Base-by-base conservation (phyloP, 75 land plant species). In the Selaginella tamariscina region DNA sequence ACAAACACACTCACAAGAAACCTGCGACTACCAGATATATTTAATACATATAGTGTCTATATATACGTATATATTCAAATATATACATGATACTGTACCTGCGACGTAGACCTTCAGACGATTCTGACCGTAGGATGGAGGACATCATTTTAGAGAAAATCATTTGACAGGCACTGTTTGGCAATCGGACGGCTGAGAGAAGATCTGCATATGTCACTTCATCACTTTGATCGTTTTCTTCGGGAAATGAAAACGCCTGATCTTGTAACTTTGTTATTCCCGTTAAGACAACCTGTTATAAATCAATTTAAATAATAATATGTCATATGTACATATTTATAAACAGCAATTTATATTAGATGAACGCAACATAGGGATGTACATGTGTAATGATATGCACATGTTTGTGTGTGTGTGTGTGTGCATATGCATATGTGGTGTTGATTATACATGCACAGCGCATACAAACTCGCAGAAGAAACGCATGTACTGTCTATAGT, bases 251-350 rank as follows among this genome's bases (percentile, higher is more conserved):
- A 39, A 85, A 86, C 68, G 86, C 83, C 49, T 87, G 85, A 70
- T 89, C 98, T 66, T 87, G 86, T 63, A 94, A 67, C 66, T 89
- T 94, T 1, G 98, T 95, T 91, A 94, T 87, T 71, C 84, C 81
- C 56, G 98, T 94, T 49, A 89, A 74, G 22, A 85, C 86, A 71
- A 94, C 98, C 98, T 94, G 57, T 33, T 65, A 68, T 55, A 23
- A 62, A 31, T 31, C 5, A 15, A 39, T 5, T 5, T 39, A 39
- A 39, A 39, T 39, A 39, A 39, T 39, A 39, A 39, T 39, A n/a
- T n/a, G n/a, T n/a, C n/a, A n/a, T n/a, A n/a, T n/a, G n/a, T n/a
- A n/a, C n/a, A n/a, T n/a, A n/a, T n/a, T n/a, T n/a, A n/a, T n/a
- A n/a, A n/a, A n/a, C n/a, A n/a, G n/a, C n/a, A n/a, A n/a, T n/a